These are phyloP conservation scores for Fusarium sp. DNA, from an alignment of 2,329 filamentous ascomycete genomes.

Conservation along the genomic window DNA sequence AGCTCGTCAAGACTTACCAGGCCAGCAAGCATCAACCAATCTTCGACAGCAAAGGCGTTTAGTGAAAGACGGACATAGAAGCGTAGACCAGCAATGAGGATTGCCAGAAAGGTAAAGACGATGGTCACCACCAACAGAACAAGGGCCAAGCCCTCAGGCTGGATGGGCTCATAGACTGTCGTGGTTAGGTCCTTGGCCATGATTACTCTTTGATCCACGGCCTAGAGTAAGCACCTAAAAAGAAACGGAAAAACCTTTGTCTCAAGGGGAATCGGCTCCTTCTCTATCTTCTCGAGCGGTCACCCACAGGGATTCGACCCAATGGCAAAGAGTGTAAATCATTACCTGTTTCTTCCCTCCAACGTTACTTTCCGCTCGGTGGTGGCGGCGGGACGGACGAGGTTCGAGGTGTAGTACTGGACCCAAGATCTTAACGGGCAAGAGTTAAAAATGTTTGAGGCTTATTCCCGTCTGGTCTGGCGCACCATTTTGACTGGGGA, in stretches of 20 bases:
- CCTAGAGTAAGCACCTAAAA: neutral
- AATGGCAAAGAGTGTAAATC: neutral
- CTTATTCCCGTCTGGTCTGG: neutral
- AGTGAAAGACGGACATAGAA: neutral
- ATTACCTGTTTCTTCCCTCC: neutral
- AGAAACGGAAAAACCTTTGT: neutral
- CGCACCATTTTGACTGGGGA: neutral
- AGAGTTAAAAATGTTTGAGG: neutral
- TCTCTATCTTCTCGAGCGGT: neutral
- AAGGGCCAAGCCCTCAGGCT: slow-evolving; percentile 28
- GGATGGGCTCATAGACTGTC: slow-evolving; percentile 29
- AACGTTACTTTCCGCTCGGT: neutral
- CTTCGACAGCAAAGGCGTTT: neutral
- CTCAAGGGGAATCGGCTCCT: neutral
- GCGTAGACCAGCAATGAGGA: slow-evolving; percentile 8
- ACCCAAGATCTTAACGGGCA: neutral
- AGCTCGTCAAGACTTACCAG: neutral
- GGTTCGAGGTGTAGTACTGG: no score
- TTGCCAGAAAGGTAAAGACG: slow-evolving; percentile 21
- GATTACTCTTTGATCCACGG: neutral
- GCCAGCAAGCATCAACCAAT: slow-evolving; percentile 1
- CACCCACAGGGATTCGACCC: neutral
- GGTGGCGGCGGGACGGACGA: neutral
- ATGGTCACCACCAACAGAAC: slow-evolving; percentile 22
- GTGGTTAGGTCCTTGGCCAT: slow-evolving; percentile 32